Evolutionary conservation across 2,329 filamentous ascomycete species (phyloP).

Genomic region (Xylariales sp.): DNA sequence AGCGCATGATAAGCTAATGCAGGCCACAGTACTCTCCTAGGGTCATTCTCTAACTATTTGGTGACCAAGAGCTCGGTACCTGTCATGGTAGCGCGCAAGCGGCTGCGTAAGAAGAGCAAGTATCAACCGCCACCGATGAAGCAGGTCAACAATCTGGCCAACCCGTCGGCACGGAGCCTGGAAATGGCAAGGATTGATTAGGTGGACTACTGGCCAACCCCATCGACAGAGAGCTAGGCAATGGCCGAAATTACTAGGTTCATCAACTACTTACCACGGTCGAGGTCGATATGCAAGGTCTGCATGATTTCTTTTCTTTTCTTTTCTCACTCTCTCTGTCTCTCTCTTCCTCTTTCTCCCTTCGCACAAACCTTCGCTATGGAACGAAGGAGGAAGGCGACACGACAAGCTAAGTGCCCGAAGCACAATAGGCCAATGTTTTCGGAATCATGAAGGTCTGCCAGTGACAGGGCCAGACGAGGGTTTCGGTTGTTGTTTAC

Average conservation of each 20-base stretch:
- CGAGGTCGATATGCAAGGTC: slow-evolving; percentile 12
- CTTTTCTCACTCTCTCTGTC: not conserved
- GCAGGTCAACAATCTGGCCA: slow-evolving; percentile 84
- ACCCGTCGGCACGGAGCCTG: slow-evolving; percentile 73
- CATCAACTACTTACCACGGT: not conserved
- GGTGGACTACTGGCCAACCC: slow-evolving; percentile 11
- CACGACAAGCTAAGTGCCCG: not conserved
- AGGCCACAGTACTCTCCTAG: slow-evolving; percentile 80
- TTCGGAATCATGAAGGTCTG: slow-evolving; percentile 10
- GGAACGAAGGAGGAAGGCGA: slow-evolving; percentile 8
- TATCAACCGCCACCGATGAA: slow-evolving; percentile 77
- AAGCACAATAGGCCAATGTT: slow-evolving; percentile 15
- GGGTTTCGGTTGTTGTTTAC: slow-evolving; percentile 18
- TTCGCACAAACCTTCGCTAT: not conserved
- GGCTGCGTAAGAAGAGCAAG: slow-evolving; percentile 86
- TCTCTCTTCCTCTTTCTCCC: slow-evolving; percentile 1
- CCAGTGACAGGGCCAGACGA: slow-evolving; percentile 1
- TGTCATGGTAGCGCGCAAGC: slow-evolving; percentile 97
- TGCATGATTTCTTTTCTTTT: not conserved
- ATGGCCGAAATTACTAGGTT: slow-evolving; percentile 14
- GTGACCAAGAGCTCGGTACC: slow-evolving; percentile 97
- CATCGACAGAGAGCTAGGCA: no score
- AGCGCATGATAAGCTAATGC: slow-evolving; percentile 27
- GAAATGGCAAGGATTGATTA: slow-evolving; percentile 81
- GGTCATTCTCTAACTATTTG: slow-evolving; percentile 96